phyloP scores from a whole-genome alignment of 2,329 filamentous ascomycete genomes.

The Phaeoacremonium minimum region DNA sequence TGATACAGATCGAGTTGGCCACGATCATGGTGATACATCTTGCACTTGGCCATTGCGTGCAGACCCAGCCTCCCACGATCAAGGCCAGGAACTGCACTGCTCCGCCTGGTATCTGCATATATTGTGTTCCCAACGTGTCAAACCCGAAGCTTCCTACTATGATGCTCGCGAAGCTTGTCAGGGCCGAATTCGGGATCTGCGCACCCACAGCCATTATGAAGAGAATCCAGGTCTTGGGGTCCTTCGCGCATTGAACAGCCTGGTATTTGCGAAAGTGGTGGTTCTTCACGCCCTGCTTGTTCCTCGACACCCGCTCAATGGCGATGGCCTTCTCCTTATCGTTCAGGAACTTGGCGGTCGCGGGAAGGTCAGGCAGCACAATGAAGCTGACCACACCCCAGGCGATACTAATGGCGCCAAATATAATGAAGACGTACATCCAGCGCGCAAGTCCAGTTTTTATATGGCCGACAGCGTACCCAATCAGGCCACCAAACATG shows the following conservation, averaged over 20 bases:
- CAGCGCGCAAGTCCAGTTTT: slow-evolving; percentile 41
- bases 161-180: slow-evolving; percentile 23
- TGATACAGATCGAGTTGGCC: slow-evolving; percentile 50
- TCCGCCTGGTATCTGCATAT: slow-evolving; percentile 54
- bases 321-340: slow-evolving; percentile 51
- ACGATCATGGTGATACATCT: slow-evolving; percentile 51
- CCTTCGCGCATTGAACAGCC: slow-evolving; percentile 38
- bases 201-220: slow-evolving; percentile 29
- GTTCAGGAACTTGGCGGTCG: slow-evolving; percentile 57
- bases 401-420: slow-evolving; percentile 48
- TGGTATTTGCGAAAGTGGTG: slow-evolving; percentile 40
- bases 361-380: slow-evolving; percentile 57
- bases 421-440: slow-evolving; percentile 58
- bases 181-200: slow-evolving; percentile 28
- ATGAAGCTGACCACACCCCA: slow-evolving; percentile 54
- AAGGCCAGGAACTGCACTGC: slow-evolving; percentile 52
- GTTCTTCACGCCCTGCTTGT: slow-evolving; percentile 51
- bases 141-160: slow-evolving; percentile 25
- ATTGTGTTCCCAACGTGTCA: slow-evolving; percentile 17
- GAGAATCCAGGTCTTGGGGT: slow-evolving; percentile 57
- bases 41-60: slow-evolving; percentile 44
- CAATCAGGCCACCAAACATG: slow-evolving; percentile 56
- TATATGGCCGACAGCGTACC: slow-evolving; percentile 58
- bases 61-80: slow-evolving; percentile 44
- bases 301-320: slow-evolving; percentile 44